A percentile compares a stretch with the other conserved stretches of the same genome.
Evolutionary conservation across 2,329 filamentous ascomycete genomes (phyloP).

Genomic region (Drechslera avenae): DNA sequence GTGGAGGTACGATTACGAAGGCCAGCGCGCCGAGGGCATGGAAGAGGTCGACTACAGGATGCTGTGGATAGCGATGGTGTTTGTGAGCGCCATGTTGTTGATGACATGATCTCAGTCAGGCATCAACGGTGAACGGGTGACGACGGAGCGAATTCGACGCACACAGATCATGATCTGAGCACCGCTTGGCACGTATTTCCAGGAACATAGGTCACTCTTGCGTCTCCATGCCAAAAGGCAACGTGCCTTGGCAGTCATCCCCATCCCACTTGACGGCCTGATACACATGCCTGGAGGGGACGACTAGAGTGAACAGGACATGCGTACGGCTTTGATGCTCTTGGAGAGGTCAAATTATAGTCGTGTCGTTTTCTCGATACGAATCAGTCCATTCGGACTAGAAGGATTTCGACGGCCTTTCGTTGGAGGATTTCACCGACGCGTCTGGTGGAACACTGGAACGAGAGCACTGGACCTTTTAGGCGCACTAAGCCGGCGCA

Average conservation of each 20-base stretch:
- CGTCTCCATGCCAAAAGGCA: not conserved
- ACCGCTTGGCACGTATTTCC: constrained; percentile 5
- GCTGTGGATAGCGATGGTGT: not conserved
- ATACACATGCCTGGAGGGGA: not conserved
- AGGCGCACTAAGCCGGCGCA: not conserved
- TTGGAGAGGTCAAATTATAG: not conserved
- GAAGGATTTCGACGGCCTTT: constrained; percentile 3
- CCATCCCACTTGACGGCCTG: too few relatives aligned
- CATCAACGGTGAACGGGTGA: not conserved
- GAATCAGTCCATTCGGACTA: constrained; percentile 16
- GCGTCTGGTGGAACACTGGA: not conserved
- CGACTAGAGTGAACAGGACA: not conserved
- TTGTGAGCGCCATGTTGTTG: not conserved
- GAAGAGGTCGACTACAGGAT: not conserved
- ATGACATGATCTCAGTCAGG: not conserved
- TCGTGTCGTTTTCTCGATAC: constrained; percentile 9
- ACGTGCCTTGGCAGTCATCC: not conserved
- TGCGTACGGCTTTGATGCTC: not conserved
- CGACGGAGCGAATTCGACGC: constrained; percentile 1
- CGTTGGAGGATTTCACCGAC: constrained; percentile 3
- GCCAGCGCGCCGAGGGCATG: not conserved
- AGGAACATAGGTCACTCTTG: not conserved
- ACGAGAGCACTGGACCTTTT: not conserved
- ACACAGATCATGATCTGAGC: constrained; percentile 7
- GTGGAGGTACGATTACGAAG: not conserved